Evolutionary conservation across 169 alveolate genomes (phyloP).

Genomic region (Babesia bovis): DNA sequence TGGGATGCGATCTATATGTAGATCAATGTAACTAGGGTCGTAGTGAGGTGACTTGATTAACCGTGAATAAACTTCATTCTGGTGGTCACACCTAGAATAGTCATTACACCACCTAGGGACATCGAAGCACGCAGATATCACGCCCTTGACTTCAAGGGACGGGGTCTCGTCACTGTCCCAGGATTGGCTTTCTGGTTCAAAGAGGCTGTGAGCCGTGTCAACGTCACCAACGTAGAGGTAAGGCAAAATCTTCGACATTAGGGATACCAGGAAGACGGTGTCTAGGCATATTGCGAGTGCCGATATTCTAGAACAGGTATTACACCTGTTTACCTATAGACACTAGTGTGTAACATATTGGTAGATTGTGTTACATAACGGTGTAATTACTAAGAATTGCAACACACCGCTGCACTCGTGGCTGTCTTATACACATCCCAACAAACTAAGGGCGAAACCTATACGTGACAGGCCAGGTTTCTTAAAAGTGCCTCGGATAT

Average conservation of each 20-base stretch:
- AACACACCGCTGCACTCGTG: too few relatives aligned
- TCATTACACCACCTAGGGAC: slow-evolving; percentile 53
- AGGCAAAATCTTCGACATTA: slow-evolving; percentile 22
- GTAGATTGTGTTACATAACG: too few relatives aligned
- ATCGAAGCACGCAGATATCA: slow-evolving; percentile 55
- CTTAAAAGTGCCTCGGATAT: too few relatives aligned
- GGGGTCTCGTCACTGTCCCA: neutral
- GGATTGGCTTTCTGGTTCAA: slow-evolving; percentile 4
- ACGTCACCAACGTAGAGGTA: slow-evolving; percentile 58
- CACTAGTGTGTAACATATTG: too few relatives aligned
- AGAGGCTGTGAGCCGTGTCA: slow-evolving; percentile 25
- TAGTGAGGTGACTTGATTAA: neutral
- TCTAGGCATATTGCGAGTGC: too few relatives aligned
- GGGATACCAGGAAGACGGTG: too few relatives aligned
- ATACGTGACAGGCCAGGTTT: too few relatives aligned
- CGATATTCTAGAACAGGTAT: too few relatives aligned
- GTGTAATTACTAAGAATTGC: too few relatives aligned
- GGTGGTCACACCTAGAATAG: neutral
- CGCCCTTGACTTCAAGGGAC: slow-evolving; percentile 6
- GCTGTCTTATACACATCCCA: too few relatives aligned
- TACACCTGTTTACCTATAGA: too few relatives aligned
- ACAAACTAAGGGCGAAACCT: too few relatives aligned
- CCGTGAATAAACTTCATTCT: neutral
- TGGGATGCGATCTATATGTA: slow-evolving; percentile 51
- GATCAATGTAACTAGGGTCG: slow-evolving; percentile 33